phyloP scores from a whole-genome alignment of 345 rosid species.

The Mercurialis annua region DNA sequence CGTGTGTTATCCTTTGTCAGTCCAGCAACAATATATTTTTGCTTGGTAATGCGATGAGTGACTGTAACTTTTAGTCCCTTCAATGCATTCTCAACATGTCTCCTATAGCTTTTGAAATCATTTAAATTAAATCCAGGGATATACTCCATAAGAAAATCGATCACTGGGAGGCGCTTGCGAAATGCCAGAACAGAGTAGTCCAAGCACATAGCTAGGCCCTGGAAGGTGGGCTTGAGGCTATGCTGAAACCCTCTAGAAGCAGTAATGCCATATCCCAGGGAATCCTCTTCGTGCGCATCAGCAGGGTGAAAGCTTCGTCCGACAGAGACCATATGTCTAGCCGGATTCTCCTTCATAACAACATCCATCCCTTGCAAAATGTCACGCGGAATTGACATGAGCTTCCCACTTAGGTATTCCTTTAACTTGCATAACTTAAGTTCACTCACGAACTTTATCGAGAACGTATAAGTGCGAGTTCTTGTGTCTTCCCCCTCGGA shows the following conservation, averaged over 20 bases:
- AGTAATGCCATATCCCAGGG: conserved; percentile 57
- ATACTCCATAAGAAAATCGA: conserved; percentile 51
- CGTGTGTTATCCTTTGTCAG: conserved; percentile 44
- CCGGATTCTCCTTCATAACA: conserved; percentile 87
- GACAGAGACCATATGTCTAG: conserved; percentile 50
- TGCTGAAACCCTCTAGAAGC: conserved; percentile 71
- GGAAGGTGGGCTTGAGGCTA: conserved; percentile 70
- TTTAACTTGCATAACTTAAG: conserved; percentile 54
- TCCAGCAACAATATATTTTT: conserved; percentile 49
- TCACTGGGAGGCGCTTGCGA: conserved; percentile 53
- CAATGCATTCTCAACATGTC: conserved; percentile 42
- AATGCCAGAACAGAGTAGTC: conserved; percentile 76
- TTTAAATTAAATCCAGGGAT: conserved; percentile 30
- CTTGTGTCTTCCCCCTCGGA: conserved; percentile 42
- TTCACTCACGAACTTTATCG: conserved; percentile 60
- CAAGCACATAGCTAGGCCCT: conserved; percentile 66
- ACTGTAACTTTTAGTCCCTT: conserved; percentile 57
- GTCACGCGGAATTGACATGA: conserved; percentile 51
- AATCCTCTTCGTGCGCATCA: conserved; percentile 24
- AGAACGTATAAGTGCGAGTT: conserved; percentile 30
- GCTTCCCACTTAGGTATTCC: conserved; percentile 47
- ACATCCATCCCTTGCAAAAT: conserved; percentile 86
- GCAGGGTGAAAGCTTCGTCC: conserved; percentile 58
- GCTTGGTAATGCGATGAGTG: conserved; percentile 61
- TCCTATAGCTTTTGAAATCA: conserved; percentile 24